Conservation (phyloP, 2,329 filamentous ascomycete genomes). For the Ceratocystis cubensis region DNA sequence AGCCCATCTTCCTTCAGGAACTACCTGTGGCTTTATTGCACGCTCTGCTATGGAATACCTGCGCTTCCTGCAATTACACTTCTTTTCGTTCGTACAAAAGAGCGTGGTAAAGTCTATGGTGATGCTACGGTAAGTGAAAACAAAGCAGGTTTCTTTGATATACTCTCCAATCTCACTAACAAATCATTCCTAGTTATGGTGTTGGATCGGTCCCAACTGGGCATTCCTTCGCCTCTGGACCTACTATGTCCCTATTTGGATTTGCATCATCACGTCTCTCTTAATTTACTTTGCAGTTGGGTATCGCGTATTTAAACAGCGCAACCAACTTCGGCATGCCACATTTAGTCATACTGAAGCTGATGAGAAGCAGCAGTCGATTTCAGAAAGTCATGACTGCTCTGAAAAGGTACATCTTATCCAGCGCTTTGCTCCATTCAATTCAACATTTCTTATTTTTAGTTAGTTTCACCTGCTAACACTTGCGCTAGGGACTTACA, state of each 20-base stretch:
- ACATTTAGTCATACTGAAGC: conserved; percentile 25
- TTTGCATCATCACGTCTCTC: conserved; percentile 43
- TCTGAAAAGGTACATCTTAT: conserved; percentile 27
- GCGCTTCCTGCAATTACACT: conserved; percentile 54
- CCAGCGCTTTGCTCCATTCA: neutral
- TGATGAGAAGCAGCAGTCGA: conserved; percentile 23
- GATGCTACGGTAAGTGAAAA: conserved; percentile 40
- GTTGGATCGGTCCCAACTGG: conserved; percentile 46
- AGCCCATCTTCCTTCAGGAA: conserved; percentile 56
- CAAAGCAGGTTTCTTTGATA: neutral
- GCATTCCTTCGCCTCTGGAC: conserved; percentile 46
- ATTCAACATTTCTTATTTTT: neutral
- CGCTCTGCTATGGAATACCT: conserved; percentile 60
- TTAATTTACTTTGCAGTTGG: conserved; percentile 46
- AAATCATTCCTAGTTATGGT: conserved; percentile 40
- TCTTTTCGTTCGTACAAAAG: conserved; percentile 40
- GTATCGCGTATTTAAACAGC: conserved; percentile 46
- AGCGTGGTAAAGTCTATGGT: conserved; percentile 37
- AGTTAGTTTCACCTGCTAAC: neutral
- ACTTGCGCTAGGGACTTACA: conserved; percentile 24
- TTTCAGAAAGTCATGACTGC: conserved; percentile 26
- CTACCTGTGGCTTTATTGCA: conserved; percentile 58
- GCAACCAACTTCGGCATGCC: conserved; percentile 43
- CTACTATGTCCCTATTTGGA: conserved; percentile 50
- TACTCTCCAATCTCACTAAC: conserved; percentile 9